These are phyloP conservation scores for Wallacemonas sp. DNA, from an alignment of 208 protist genomes.

Conservation along the genomic window DNA sequence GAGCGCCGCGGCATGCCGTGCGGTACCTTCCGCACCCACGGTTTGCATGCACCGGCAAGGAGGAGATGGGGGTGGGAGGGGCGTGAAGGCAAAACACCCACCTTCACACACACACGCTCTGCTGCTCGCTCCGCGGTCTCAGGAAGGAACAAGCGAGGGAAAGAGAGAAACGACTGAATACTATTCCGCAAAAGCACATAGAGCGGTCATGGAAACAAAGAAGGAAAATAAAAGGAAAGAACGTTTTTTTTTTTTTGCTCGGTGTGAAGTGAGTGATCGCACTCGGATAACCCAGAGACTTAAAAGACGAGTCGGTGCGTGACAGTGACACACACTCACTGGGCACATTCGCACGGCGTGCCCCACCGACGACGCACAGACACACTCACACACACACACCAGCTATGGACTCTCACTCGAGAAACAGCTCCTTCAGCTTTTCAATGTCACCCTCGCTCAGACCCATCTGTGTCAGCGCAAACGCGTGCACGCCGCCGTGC, in stretches of 20 bases:
- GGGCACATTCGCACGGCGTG: no score
- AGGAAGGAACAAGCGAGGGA: neutral
- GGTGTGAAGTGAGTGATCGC: neutral
- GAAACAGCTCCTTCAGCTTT: constrained; percentile 24
- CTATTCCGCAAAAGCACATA: neutral
- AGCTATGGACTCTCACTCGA: constrained; percentile 18
- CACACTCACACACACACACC: neutral
- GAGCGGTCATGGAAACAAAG: neutral
- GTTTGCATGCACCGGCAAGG: no score
- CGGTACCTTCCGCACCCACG: no score
- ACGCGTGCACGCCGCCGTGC: constrained; percentile 26
- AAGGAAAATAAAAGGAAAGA: constrained; percentile 11
- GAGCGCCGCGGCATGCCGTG: no score
- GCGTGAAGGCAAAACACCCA: neutral
- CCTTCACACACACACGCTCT: no score
- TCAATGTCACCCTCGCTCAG: constrained; percentile 33
- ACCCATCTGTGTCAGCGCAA: constrained; percentile 25
- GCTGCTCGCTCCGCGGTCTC: no score
- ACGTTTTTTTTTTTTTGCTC: neutral
- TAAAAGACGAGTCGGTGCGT: no score
- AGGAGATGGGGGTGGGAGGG: neutral
- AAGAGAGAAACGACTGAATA: constrained; percentile 1
- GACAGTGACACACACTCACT: no score
- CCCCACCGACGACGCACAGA: no score
- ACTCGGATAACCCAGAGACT: constrained; percentile 42